phyloP scores from a whole-genome alignment of 78 protist species.

The Dictyostelium firmibasis region DNA sequence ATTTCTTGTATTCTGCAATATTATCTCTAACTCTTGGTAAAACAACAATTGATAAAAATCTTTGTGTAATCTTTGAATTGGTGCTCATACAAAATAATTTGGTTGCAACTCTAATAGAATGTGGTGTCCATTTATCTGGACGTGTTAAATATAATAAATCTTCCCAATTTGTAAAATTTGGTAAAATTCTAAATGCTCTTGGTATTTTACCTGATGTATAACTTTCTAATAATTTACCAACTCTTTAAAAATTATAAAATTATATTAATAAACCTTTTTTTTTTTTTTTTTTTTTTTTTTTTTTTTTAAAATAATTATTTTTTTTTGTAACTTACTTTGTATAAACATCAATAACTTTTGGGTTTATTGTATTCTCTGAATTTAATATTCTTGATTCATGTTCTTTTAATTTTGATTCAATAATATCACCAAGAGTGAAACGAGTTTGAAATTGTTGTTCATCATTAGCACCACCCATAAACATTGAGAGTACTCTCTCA shows the following conservation, averaged over 20 bases:
- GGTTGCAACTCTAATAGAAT: constrained; percentile 89
- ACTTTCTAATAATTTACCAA: constrained; percentile 87
- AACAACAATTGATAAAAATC: constrained; percentile 93
- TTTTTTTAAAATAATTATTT: background rate
- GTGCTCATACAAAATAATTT: constrained; percentile 90
- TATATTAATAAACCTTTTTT: too few species aligned
- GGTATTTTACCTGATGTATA: constrained; percentile 96
- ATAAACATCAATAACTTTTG: constrained; percentile 82
- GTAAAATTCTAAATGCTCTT: constrained; percentile 96
- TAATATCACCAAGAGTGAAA: constrained; percentile 87
- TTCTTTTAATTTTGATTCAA: constrained; percentile 79
- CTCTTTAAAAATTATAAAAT: too few species aligned
- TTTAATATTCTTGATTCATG: constrained; percentile 11
- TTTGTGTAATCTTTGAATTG: constrained; percentile 91
- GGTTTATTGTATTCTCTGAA: constrained; percentile 36
- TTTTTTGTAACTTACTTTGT: constrained; percentile 18
- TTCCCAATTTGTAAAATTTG: constrained; percentile 96
- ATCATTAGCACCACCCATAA: constrained; percentile 35
- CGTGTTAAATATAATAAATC: constrained; percentile 92
- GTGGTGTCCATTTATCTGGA: constrained; percentile 95
- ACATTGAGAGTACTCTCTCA: constrained; percentile 66
- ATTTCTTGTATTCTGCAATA: constrained; percentile 83
- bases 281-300: too few species aligned
- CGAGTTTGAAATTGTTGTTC: constrained; percentile 42
- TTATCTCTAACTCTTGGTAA: constrained; percentile 93